Percentiles rank a stretch among this genome's conserved stretches.
phyloP scores from a whole-genome alignment of 805 yeast species.

The Yamadazyma kitorensis region DNA sequence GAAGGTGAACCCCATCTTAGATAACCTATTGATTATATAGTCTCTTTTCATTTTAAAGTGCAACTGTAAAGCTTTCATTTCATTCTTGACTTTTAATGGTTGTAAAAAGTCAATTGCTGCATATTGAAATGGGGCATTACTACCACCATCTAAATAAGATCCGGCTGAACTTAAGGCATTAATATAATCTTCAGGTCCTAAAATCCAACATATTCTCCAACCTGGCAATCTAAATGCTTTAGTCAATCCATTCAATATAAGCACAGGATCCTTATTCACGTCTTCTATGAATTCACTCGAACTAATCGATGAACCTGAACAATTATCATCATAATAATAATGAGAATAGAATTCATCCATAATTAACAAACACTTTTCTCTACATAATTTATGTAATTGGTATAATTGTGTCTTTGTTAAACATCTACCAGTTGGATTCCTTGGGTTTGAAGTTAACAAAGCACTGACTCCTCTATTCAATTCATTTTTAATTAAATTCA shows the following conservation, averaged over 20 bases:
- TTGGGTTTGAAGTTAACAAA: constrained; percentile 55
- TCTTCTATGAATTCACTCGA: constrained; percentile 52
- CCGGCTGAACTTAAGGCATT: constrained; percentile 56
- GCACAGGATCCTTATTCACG: constrained; percentile 56
- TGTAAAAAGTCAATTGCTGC: constrained; percentile 55
- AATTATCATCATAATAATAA: constrained; percentile 53
- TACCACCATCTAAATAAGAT: constrained; percentile 59
- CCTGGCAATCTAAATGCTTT: constrained; percentile 63
- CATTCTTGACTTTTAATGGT: constrained; percentile 47
- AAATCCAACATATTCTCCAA: constrained; percentile 62
- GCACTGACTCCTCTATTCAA: constrained; percentile 58
- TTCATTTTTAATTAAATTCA: constrained; percentile 50
- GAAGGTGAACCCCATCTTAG: constrained; percentile 53
- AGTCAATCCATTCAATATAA: constrained; percentile 58
- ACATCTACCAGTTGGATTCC: constrained; percentile 61
- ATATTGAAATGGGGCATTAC: constrained; percentile 59
- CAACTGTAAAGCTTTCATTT: constrained; percentile 55
- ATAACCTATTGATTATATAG: constrained; percentile 47
- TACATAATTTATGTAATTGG: constrained; percentile 51
- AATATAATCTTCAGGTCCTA: constrained; percentile 61
- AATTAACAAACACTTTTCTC: constrained; percentile 51
- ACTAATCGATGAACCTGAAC: constrained; percentile 50
- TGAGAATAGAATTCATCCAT: constrained; percentile 66
- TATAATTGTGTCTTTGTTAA: constrained; percentile 46
- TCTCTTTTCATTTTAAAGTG: constrained; percentile 59